Conservation (phyloP, 345 rosid genomes). For the Gossypioides kirkii region DNA sequence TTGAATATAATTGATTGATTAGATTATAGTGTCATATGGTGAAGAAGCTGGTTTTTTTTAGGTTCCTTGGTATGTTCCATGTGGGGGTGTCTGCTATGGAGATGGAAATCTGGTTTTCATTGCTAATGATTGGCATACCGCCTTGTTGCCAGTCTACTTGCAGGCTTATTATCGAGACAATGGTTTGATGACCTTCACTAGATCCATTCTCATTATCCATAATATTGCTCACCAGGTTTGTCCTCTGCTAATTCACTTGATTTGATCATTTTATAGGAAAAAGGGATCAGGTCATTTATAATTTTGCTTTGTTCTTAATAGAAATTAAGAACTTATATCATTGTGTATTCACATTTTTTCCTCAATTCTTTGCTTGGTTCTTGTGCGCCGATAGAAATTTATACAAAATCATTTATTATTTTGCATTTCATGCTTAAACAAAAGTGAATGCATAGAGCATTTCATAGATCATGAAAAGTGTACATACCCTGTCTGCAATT, state of each 20-base stretch:
- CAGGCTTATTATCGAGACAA: constrained; percentile 86
- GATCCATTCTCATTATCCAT: constrained; percentile 84
- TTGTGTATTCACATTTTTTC: neutral
- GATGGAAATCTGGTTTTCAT: constrained; percentile 96
- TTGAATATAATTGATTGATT: neutral
- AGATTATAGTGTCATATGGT: neutral
- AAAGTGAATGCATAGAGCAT: neutral
- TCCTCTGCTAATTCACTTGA: constrained; percentile 13
- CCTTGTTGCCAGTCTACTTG: constrained; percentile 84
- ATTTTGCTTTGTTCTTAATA: neutral
- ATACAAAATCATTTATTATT: constrained; percentile 2
- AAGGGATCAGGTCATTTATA: neutral
- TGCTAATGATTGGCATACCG: constrained; percentile 99
- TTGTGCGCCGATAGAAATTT: neutral
- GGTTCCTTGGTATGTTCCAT: constrained; percentile 98
- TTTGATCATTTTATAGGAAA: constrained; percentile 2
- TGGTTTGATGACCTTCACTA: constrained; percentile 70
- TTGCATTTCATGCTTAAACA: neutral
- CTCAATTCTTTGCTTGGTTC: neutral
- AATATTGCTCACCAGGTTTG: constrained; percentile 94
- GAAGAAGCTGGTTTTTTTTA: constrained; percentile 21
- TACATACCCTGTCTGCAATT: neutral
- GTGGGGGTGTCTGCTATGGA: constrained; percentile 96
- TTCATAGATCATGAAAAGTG: neutral
- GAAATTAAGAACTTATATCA: neutral